Percentiles rank a stretch among this genome's conserved stretches.
phyloP scores from a whole-genome alignment of 441 rosid species.

The Capsella rubella region DNA sequence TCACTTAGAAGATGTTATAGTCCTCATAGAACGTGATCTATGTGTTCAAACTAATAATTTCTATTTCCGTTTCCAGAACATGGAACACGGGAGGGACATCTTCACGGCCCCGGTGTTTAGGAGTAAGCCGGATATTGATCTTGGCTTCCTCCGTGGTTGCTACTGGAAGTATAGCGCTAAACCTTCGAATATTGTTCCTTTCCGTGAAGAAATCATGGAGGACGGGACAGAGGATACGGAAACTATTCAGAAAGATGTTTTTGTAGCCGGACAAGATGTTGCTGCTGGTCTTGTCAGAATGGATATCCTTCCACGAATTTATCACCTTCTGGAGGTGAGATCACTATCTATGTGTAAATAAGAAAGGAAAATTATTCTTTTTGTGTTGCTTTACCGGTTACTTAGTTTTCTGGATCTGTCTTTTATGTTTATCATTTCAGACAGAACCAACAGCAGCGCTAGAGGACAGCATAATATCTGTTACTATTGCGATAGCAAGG shows the following conservation, averaged over 20 bases:
- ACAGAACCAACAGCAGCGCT: conserved; percentile 55
- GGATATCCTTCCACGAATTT: conserved; percentile 83
- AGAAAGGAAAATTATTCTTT: conserved; percentile 14
- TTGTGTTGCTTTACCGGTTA: conserved; percentile 27
- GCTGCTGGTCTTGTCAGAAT: conserved; percentile 91
- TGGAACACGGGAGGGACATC: conserved; percentile 50
- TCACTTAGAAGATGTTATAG: conserved; percentile 13
- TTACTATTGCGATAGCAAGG: conserved; percentile 80
- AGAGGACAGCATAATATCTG: conserved; percentile 70
- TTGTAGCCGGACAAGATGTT: conserved; percentile 91
- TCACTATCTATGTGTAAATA: conserved; percentile 23
- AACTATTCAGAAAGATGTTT: conserved; percentile 86
- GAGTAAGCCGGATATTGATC: conserved; percentile 78
- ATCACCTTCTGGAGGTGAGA: conserved; percentile 80
- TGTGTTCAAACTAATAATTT: conserved; percentile 16
- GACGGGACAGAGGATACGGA: conserved; percentile 66
- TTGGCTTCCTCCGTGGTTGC: conserved; percentile 82
- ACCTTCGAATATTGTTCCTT: conserved; percentile 71
- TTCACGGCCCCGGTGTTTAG: conserved; percentile 85
- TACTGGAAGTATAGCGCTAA: conserved; percentile 95
- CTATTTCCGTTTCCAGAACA: conserved; percentile 55
- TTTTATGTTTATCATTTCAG: conserved; percentile 55
- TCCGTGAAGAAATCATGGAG: conserved; percentile 52
- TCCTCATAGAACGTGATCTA: conserved; percentile 19
- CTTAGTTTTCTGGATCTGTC: conserved; percentile 16